Evolutionary conservation across 768 basidiomycete genomes (phyloP).

Genomic region (Rhizopogon sp.): DNA sequence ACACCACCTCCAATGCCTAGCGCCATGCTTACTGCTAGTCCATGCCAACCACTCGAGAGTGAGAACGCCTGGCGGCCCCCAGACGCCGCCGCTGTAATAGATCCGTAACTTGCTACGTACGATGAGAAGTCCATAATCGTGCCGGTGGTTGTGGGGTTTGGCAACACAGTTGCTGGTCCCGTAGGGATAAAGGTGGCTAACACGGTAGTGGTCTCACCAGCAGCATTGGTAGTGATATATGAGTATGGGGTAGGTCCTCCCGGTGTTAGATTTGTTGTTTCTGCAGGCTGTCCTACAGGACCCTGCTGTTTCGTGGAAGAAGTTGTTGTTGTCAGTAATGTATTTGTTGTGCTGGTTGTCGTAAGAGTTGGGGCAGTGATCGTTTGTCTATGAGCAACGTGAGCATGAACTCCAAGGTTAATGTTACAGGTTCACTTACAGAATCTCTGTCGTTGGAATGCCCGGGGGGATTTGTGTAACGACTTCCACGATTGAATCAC

Average conservation of each 20-base stretch:
- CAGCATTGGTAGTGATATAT: conserved; percentile 42
- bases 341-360: conserved; percentile 15
- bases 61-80: conserved; percentile 17
- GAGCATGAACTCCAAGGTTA: conserved; percentile 2
- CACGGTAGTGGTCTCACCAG: conserved; percentile 17
- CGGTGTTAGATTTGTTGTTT: conserved; percentile 29
- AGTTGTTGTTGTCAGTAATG: conserved; percentile 8
- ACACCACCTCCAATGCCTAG: conserved; percentile 23
- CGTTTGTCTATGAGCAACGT: conserved; percentile 8
- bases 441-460: conserved; percentile 32
- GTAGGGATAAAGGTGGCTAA: conserved; percentile 28
- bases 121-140: conserved; percentile 23
- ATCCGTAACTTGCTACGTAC: conserved; percentile 26
- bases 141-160: conserved; percentile 21
- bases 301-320: conserved; percentile 30
- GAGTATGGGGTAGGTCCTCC: conserved; percentile 45
- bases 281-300: conserved; percentile 52
- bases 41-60: conserved; percentile 22
- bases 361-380: conserved; percentile 9
- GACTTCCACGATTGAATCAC: conserved; percentile 48
- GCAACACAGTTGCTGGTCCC: conserved; percentile 22
- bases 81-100: conserved; percentile 21
- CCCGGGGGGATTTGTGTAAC: conserved; percentile 37
- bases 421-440: conserved; percentile 30
- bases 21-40: conserved; percentile 17